phyloP scores from a whole-genome alignment of 2,329 filamentous ascomycete genomes.

The Hysterium pulicare region DNA sequence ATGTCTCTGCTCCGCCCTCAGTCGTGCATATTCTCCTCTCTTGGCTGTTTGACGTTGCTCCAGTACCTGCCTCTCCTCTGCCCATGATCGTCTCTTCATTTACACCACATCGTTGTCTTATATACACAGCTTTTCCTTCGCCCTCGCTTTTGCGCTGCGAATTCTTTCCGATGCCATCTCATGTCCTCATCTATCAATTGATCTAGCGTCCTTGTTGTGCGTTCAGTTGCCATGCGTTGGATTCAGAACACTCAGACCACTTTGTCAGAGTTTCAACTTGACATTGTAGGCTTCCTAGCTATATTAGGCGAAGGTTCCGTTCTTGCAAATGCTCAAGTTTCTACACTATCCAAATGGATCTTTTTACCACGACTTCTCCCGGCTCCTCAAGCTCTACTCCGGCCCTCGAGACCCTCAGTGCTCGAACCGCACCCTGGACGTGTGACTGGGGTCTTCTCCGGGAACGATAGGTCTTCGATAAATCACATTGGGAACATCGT shows the following conservation, averaged over 20 bases:
- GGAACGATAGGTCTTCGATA: conserved; percentile 45
- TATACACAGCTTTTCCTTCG: not conserved
- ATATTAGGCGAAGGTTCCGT: conserved; percentile 52
- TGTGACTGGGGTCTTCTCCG: conserved; percentile 47
- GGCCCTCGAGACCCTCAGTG: conserved; percentile 42
- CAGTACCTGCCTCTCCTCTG: too few species aligned
- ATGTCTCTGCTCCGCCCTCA: not conserved
- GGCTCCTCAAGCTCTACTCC: conserved; percentile 50
- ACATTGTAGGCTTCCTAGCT: conserved; percentile 56
- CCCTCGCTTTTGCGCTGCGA: too few species aligned
- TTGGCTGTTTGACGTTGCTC: not conserved
- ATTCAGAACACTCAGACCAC: conserved; percentile 4
- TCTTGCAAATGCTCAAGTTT: conserved; percentile 49
- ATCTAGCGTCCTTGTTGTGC: not conserved
- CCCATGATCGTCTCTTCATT: too few species aligned
- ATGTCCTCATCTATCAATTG: too few species aligned
- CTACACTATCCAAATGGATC: conserved; percentile 48
- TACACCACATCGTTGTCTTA: too few species aligned
- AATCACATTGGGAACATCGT: conserved; percentile 50
- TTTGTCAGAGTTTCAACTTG: conserved; percentile 46
- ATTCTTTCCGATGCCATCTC: too few species aligned
- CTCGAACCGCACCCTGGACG: conserved; percentile 39
- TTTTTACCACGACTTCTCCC: conserved; percentile 50
- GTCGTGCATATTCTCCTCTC: not conserved
- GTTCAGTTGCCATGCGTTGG: not conserved